Evolutionary conservation across 208 protist genomes (phyloP), one percentile per base, ranked within the genome.

Genomic region (Sergeia podlipaevii): DNA sequence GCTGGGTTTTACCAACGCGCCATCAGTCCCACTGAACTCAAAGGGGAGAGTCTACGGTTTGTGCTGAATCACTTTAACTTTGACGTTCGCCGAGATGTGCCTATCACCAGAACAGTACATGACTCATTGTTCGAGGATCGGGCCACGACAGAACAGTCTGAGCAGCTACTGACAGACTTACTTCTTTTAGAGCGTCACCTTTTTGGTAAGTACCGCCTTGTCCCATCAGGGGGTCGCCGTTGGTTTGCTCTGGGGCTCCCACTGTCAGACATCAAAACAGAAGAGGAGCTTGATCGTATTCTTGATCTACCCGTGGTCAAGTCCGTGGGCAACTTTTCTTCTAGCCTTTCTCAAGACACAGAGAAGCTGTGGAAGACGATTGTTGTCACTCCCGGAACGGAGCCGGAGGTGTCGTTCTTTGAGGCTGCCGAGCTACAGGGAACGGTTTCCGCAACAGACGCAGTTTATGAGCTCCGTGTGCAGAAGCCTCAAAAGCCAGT

Each of bases 51-150:
- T 11, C 74, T 80, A 27, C 74, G 89, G 20, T 96, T 91, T 70
- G 80, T 91, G 15, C 50, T 93, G 15, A 80, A 93, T 50, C 89
- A 96, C 70, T 96, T 87, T 72, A 93, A 93, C 55, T 93, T 93
- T 58, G 85, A 93, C 60, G 67, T 96, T 13, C 89, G 89, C 27
- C 89, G 89, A 17, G 89, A 96, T 65, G 84, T 60, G 2, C 20
- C 39, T 17, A 93, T 95, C 52, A 89, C 89, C 2, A 66, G 72
- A 20, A 69, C 69, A 37, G 74, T 90, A 30, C 81, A 89, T 42
- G 67, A 90, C 21, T 75, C 72, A 15, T 30, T 90, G 18, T 61
- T 74, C 6, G 64, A 70, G 33, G 66, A 70, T 11, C 58, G 60
- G 27, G 55, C 55, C 23, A 74, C 74, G 20, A 92, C 79, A n/a